phyloP scores from a whole-genome alignment of 2,329 filamentous ascomycete species.

The Dactylonectria macrodidyma region DNA sequence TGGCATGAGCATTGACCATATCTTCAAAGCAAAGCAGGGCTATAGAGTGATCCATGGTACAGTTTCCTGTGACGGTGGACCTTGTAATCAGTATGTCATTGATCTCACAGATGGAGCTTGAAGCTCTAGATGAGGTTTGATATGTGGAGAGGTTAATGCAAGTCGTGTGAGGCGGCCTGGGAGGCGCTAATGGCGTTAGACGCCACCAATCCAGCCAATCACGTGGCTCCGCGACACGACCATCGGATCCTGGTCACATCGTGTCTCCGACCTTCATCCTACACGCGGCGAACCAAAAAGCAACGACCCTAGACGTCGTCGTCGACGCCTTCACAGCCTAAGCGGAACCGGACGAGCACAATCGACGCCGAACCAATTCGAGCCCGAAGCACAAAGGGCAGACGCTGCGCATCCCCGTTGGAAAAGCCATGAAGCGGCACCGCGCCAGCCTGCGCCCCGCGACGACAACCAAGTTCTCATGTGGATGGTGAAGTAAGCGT shows the following conservation, averaged over 20 bases:
- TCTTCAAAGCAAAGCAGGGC: slow-evolving; percentile 11
- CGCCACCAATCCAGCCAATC: slow-evolving; percentile 39
- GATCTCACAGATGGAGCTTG: background rate
- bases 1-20: slow-evolving; percentile 18
- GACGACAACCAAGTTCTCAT: slow-evolving; percentile 43
- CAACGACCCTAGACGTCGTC: slow-evolving; percentile 32
- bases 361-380: slow-evolving; percentile 9
- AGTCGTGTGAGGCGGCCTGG: background rate
- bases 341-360: slow-evolving; percentile 9
- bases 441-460: slow-evolving; percentile 49
- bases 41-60: background rate
- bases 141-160: slow-evolving; percentile 4
- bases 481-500: slow-evolving; percentile 34
- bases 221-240: slow-evolving; percentile 42
- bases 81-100: background rate
- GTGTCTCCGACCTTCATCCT: slow-evolving; percentile 40
- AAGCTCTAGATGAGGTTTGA: slow-evolving; percentile 1
- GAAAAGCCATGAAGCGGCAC: slow-evolving; percentile 46
- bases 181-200: slow-evolving; percentile 26
- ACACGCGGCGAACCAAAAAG: slow-evolving; percentile 31
- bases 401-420: slow-evolving; percentile 10
- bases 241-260: slow-evolving; percentile 43
- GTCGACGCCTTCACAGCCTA: slow-evolving; percentile 25
- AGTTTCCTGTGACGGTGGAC: background rate
- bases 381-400: slow-evolving; percentile 14